Conservation (phyloP, 2,329 filamentous ascomycete genomes). For the Pseudopithomyces chartarum region DNA sequence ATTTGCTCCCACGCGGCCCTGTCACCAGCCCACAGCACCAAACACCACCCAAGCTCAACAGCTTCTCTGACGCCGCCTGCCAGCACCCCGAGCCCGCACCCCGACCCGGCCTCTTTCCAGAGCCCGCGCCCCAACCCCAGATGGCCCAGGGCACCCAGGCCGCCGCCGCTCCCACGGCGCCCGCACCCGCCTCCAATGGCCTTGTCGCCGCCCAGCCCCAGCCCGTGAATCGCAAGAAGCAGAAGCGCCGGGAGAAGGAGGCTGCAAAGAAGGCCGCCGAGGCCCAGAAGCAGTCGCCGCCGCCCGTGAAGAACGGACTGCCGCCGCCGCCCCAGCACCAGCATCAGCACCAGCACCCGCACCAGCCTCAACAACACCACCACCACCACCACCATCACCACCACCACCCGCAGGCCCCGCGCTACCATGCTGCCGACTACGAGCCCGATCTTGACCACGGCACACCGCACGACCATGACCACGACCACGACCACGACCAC, state of each 20-base stretch:
- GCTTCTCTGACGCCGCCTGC: conserved; percentile 3
- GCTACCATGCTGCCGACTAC: conserved; percentile 43
- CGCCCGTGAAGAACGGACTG: conserved; percentile 36
- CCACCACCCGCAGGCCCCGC: conserved; percentile 37
- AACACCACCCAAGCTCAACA: background rate
- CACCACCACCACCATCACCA: background rate
- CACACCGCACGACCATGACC: conserved; percentile 50
- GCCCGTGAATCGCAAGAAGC: conserved; percentile 87
- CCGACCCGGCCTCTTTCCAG: background rate
- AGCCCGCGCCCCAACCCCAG: conserved; percentile 9
- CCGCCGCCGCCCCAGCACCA: conserved; percentile 5
- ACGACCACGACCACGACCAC: conserved; percentile 49
- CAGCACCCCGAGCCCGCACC: conserved; percentile 8
- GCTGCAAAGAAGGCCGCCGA: conserved; percentile 64
- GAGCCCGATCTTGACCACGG: conserved; percentile 12
- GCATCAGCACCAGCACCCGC: background rate
- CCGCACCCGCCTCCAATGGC: conserved; percentile 46
- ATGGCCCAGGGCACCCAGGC: conserved; percentile 45
- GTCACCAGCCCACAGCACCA: background rate
- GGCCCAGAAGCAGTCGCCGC: conserved; percentile 28
- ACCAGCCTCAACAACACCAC: conserved; percentile 1
- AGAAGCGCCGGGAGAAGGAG: conserved; percentile 86
- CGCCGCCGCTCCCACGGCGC: conserved; percentile 34
- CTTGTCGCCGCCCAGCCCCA: conserved; percentile 48
- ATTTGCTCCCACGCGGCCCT: conserved; percentile 7